Base-by-base conservation (phyloP, 768 basidiomycete genomes). In the Myochromella boudieri region DNA sequence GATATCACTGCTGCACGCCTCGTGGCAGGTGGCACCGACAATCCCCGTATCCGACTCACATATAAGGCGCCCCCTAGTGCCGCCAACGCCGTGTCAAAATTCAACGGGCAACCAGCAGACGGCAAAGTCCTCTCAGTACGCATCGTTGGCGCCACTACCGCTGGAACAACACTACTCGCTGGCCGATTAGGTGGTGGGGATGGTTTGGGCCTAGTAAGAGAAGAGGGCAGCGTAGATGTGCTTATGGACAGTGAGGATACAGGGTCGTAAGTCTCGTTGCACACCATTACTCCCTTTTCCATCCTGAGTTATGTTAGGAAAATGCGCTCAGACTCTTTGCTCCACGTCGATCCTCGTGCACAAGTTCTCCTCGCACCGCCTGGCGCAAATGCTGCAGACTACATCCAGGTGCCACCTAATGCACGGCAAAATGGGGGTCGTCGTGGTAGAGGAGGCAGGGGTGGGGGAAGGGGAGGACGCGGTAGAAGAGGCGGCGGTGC, bases 101-200 rank as follows among this genome's bases (percentile, higher is more conserved):
- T 90, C 63, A 68, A 94, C 67, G 82, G 82, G 26, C 85, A 88
- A 49, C 82, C 85, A 15, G 91, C 91, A 2, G 91, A 94, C 49
- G 91, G 91, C 1, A 84, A 84, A 51, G 77, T 78, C 7, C 68
- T 93, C 37, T 77, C 71, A 5, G 87, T 93, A 5, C 66, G 67
- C 42, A 64, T 90, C 39, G 74, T 91, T 11, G 85, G 84, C 8
- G 64, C 55, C 11, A 74, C 72, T 1, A 68, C 74, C 49, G 74
- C 77, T 1, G 70, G 68, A 1, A 74, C 78, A 6, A 67, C 80
- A 0, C n/a, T n/a, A n/a, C 69, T 89, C 2, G 74, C 74, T 5
- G 81, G 82, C 6, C 69, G 86, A 45, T 60, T 85, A 6, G 82
- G 77, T 14, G 81, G 78, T 15, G 42, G 55, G 11, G 76, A 80